A percentile compares a stretch with the other conserved stretches of the same genome.
Conservation (phyloP, 2,329 filamentous ascomycete species). For the Ascochyta rabiei region DNA sequence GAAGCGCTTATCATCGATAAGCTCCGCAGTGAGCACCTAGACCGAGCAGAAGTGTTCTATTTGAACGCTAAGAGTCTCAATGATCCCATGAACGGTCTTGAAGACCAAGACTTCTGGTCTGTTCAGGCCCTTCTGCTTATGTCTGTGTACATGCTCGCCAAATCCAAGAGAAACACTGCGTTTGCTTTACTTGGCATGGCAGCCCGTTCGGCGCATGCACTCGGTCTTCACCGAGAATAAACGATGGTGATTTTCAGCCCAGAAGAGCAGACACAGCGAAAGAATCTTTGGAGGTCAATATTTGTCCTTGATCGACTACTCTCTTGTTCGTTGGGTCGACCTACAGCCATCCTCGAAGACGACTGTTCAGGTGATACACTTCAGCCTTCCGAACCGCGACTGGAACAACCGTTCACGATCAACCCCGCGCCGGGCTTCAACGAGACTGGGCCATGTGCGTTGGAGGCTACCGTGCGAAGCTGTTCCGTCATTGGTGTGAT, state of each 20-base stretch:
- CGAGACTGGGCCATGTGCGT: conserved; percentile 48
- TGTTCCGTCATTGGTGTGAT: conserved; percentile 65
- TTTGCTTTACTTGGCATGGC: conserved; percentile 68
- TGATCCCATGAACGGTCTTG: conserved; percentile 58
- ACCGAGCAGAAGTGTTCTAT: conserved; percentile 68
- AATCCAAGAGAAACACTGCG: conserved; percentile 67
- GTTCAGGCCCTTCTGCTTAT: conserved; percentile 69
- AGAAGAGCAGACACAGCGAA: conserved; percentile 56
- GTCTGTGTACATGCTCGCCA: conserved; percentile 67
- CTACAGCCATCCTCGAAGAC: conserved; percentile 65
- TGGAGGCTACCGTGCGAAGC: conserved; percentile 64
- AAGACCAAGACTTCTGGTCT: conserved; percentile 69
- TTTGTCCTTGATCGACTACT: conserved; percentile 70
- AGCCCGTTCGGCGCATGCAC: conserved; percentile 65
- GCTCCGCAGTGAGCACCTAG: conserved; percentile 55
- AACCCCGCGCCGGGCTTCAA: conserved; percentile 30
- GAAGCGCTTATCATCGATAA: conserved; percentile 60
- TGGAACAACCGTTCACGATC: conserved; percentile 25
- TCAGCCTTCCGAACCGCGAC: conserved; percentile 34
- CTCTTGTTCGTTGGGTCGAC: conserved; percentile 66
- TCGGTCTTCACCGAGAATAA: conserved; percentile 68
- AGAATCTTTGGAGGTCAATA: conserved; percentile 68
- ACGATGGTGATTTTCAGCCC: conserved; percentile 60
- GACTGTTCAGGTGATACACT: conserved; percentile 63
- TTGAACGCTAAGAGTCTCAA: conserved; percentile 62